Conservation (phyloP, 2,329 filamentous ascomycete genomes). For the Chrysoporthe puriensis region DNA sequence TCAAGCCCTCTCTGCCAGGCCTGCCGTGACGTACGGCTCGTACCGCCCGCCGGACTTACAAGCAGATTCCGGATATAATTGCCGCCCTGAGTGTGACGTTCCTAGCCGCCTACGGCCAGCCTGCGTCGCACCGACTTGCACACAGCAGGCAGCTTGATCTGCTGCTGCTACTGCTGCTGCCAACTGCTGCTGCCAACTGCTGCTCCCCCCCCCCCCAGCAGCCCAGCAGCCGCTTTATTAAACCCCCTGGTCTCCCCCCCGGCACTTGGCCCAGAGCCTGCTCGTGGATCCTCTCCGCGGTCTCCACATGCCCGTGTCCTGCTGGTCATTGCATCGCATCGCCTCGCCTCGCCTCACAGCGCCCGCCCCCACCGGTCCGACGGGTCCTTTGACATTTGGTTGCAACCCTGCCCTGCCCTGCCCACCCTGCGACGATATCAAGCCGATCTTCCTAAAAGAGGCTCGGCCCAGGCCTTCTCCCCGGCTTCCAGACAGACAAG, state of each 20-base stretch:
- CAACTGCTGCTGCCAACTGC: neutral
- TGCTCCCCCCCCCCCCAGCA: neutral
- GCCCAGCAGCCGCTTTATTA: neutral
- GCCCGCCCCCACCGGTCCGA: neutral
- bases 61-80: constrained; percentile 6
- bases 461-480: neutral
- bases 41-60: neutral
- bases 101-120: constrained; percentile 3
- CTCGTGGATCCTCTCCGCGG: constrained; percentile 1
- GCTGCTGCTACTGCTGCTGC: neutral
- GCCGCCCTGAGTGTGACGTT: constrained; percentile 6
- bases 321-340: constrained; percentile 3
- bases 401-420: neutral
- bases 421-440: neutral
- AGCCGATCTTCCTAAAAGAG: neutral
- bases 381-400: neutral
- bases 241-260: neutral
- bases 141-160: constrained; percentile 3
- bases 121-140: constrained; percentile 5
- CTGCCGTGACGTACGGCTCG: neutral
- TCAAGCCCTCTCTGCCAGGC: neutral
- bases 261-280: constrained; percentile 4
- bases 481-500: neutral
- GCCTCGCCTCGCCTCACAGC: neutral
- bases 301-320: neutral